phyloP scores from a whole-genome alignment of 2,329 filamentous ascomycete genomes.

The Daldinia sp. region DNA sequence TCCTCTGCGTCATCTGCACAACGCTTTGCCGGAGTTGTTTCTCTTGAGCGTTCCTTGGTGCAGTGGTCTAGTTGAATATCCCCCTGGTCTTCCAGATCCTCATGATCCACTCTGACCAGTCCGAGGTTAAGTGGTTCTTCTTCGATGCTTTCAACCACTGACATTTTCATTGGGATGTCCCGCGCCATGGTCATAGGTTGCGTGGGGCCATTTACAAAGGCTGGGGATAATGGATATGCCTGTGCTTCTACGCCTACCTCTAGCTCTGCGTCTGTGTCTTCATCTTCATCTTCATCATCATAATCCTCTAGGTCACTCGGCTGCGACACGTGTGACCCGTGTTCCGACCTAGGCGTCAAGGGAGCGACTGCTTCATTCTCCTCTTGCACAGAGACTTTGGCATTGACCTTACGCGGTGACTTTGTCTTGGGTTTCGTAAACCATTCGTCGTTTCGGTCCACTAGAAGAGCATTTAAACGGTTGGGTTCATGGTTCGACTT shows the following conservation, averaged over 20 bases:
- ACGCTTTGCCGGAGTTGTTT: conserved; percentile 1
- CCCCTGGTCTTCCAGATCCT: not conserved
- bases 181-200: not conserved
- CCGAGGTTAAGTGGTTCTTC: not conserved
- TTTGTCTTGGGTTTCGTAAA: not conserved
- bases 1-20: not conserved
- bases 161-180: not conserved
- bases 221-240: not conserved
- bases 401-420: not conserved
- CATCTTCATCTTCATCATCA: no score
- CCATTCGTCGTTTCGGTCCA: not conserved
- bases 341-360: not conserved
- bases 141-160: not conserved
- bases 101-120: not conserved
- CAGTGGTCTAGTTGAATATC: not conserved
- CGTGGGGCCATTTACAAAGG: not conserved
- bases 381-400: not conserved
- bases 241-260: not conserved
- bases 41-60: not conserved
- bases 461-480: conserved; percentile 10
- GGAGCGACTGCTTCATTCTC: not conserved
- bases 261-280: not conserved
- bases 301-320: not conserved
- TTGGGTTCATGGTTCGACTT: conserved; percentile 34
- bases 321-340: not conserved